Base-by-base conservation (phyloP, 345 rosid species). In the Adansonia digitata region DNA sequence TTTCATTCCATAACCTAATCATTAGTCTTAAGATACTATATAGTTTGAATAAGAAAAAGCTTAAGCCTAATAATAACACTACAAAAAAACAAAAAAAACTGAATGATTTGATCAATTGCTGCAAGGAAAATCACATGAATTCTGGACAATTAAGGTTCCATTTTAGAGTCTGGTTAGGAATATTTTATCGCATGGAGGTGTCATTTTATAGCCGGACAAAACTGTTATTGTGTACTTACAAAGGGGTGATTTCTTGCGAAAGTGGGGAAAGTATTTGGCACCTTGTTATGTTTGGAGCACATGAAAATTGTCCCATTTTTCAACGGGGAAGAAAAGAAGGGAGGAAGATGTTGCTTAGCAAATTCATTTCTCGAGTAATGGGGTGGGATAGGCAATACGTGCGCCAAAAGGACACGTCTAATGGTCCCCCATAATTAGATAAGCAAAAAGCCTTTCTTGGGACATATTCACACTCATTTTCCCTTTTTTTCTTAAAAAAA, bases 361-460 rank as follows among this genome's bases (percentile, higher is more conserved):
- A 26, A 62, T 18, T 29, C 35, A 27, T 17, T 11, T 7, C 26
- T 2, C 2, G 2, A 37, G 24, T 40, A 20, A 56, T 69, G 57
- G 62, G 62, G 12, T 10, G 29, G 18, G 24, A 29, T 39, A 60
- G 18, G 68, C 67, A 75, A 57, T 57, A 53, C 79, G 45, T 72
- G 74, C 35, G 55, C 51, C 20, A 14, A 55, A 52, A 73, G 68
- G 11, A 83, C 80, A 73, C 81, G 81, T 74, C 77, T 79, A 73
- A 69, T 82, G 82, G 80, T 5, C 72, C 69, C 15, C 46, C 15
- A 24, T 15, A n/a, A 14, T 75, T 31, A 63, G 55, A 74, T 22
- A 65, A 77, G 60, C 63, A 9, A 42, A 63, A 65, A 5, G 43
- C 66, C 26, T 9, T 20, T 40, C 39, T 39, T 27, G 55, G 13